Percentiles rank a stretch among this genome's conserved stretches.
Evolutionary conservation across 805 yeast genomes (phyloP).

Genomic region (Spathaspora boniae): DNA sequence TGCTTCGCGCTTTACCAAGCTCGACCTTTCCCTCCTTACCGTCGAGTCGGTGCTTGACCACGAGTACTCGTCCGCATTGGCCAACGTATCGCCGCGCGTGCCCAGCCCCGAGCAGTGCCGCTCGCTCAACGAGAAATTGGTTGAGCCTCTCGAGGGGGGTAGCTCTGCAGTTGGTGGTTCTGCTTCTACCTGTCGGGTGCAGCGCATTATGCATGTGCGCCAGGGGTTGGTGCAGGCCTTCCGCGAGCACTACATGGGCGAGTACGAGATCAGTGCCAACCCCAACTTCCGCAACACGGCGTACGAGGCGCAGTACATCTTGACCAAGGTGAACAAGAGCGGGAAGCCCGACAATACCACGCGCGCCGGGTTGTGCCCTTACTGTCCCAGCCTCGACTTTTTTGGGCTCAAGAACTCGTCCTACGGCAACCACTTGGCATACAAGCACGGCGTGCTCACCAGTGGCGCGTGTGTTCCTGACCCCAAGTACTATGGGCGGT

Average conservation of each 20-base stretch:
- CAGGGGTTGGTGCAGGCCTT: neutral
- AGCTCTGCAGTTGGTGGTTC: neutral
- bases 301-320: slow-evolving; percentile 10
- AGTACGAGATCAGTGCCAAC: slow-evolving; percentile 8
- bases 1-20: neutral
- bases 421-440: slow-evolving; percentile 30
- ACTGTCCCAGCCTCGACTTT: slow-evolving; percentile 26
- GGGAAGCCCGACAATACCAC: slow-evolving; percentile 8
- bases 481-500: slow-evolving; percentile 26
- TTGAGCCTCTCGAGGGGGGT: slow-evolving; percentile 6
- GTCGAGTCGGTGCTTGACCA: slow-evolving; percentile 7
- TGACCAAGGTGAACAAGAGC: slow-evolving; percentile 3
- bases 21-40: slow-evolving; percentile 8
- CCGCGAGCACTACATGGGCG: neutral
- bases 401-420: slow-evolving; percentile 31
- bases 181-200: slow-evolving; percentile 7
- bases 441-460: slow-evolving; percentile 32
- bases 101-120: slow-evolving; percentile 6
- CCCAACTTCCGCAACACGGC: slow-evolving; percentile 8
- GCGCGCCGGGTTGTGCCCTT: slow-evolving; percentile 27
- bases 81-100: neutral
- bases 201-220: slow-evolving; percentile 6
- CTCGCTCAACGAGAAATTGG: slow-evolving; percentile 5
- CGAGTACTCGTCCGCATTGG: slow-evolving; percentile 3
- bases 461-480: slow-evolving; percentile 30